Evolutionary conservation across 2,329 filamentous ascomycete species (phyloP).

Genomic region (Sclerotinia minor): DNA sequence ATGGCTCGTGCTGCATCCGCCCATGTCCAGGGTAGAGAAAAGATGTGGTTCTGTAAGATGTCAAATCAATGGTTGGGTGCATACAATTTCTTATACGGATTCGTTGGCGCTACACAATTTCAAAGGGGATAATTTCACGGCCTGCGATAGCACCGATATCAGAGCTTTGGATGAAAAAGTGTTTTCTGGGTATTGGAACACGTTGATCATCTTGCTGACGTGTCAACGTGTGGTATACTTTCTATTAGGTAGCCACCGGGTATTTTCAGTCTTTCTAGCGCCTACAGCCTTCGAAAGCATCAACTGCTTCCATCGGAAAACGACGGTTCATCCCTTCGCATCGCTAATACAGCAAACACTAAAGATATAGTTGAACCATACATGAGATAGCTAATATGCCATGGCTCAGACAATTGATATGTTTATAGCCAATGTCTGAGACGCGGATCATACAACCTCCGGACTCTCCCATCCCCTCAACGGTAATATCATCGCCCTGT

Average conservation of each 20-base stretch:
- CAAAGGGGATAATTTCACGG: neutral
- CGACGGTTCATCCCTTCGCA: conserved; percentile 1
- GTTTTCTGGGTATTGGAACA: neutral
- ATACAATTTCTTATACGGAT: neutral
- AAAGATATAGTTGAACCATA: neutral
- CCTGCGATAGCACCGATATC: neutral
- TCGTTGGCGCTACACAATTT: neutral
- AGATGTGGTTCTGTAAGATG: neutral
- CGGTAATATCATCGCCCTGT: neutral
- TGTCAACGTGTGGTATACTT: conserved; percentile 6
- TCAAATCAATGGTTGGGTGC: neutral
- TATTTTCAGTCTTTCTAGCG: neutral
- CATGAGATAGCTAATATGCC: neutral
- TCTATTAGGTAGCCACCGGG: neutral
- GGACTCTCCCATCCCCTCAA: neutral
- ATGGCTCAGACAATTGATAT: conserved; percentile 13
- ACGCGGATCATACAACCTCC: conserved; percentile 21
- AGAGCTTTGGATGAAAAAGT: neutral
- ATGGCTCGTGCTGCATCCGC: conserved; percentile 5
- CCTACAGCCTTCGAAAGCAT: neutral
- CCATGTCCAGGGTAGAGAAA: neutral
- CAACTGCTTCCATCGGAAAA: conserved; percentile 7
- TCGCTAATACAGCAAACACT: neutral
- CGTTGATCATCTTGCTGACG: neutral
- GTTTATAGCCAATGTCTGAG: conserved; percentile 14